Base-by-base conservation (phyloP, 257 asterid species). In the Solanum pinnatisectum region DNA sequence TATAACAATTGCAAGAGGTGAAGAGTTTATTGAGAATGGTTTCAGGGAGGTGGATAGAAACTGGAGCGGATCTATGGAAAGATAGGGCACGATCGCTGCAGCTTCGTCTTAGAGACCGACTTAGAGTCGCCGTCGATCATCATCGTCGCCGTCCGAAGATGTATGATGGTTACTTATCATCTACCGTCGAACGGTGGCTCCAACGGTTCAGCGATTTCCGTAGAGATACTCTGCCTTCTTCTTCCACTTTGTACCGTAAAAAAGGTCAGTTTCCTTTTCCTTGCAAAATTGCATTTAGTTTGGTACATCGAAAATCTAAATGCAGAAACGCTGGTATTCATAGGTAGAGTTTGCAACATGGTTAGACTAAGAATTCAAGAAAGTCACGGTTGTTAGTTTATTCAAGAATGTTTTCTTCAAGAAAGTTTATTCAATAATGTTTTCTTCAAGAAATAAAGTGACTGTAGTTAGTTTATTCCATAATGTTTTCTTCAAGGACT, bases 21-120 rank as follows among this genome's bases (percentile, higher is more conserved):
- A 73, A 72, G 23, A 72, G 16, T 72, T 16, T 0, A 83, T 63
- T 33, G 59, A 71, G 27, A 33, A 93, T 94, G 98, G 96, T 89
- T 85, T 91, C 92, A 87, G 94, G 90, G 84, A 94, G 98, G 60
- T 95, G 95, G 98, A 87, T 91, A 33, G 98, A 94, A 87, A 93
- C 94, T 42, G 91, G 93, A 73, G 94, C 92, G 86, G 99, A 95
- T 90, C 89, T 95, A 46, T 90, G 95, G 89, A 92, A 92, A 87
- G 98, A 96, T 83, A 95, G 98, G 71, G 99, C 97, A 35, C 92
- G 91, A 86, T 90, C 95, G 70, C 90, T 96, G 83, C 94, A 94
- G 93, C 90, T 94, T 59, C 95, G 94, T 88, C 94, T 96, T 11
- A 91, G 94, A 86, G 90, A 93, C 35, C 98, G 98, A 27, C 92